Conservation (phyloP, 2,329 filamentous ascomycete genomes). For the Fusarium keratoplasticum region DNA sequence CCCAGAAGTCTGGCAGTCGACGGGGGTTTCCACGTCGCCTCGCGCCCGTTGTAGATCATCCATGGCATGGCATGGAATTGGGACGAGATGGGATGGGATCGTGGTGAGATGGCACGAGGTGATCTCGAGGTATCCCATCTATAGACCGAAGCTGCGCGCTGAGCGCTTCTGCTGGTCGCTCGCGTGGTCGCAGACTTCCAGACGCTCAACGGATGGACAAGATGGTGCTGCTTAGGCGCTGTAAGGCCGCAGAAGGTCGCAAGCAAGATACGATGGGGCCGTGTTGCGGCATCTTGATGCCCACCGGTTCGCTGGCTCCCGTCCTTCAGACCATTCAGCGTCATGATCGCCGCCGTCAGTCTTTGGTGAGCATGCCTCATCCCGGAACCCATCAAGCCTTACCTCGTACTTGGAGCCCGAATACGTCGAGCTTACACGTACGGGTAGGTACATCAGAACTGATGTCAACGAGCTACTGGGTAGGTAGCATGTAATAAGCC, state of each 20-base stretch:
- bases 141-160: not conserved
- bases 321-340: slow-evolving; percentile 33
- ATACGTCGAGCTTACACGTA: slow-evolving; percentile 11
- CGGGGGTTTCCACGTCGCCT: slow-evolving; percentile 34
- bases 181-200: slow-evolving; percentile 33
- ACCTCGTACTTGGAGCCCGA: slow-evolving; percentile 14
- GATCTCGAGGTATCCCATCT: not conserved
- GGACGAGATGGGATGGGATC: slow-evolving; percentile 36
- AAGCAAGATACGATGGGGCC: slow-evolving; percentile 35
- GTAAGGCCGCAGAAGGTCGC: slow-evolving; percentile 20
- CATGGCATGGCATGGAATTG: slow-evolving; percentile 39
- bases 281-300: slow-evolving; percentile 29
- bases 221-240: slow-evolving; percentile 15
- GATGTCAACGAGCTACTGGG: slow-evolving; percentile 18
- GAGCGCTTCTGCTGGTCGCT: slow-evolving; percentile 35
- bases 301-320: slow-evolving; percentile 44
- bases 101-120: slow-evolving; percentile 35
- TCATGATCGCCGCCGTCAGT: slow-evolving; percentile 43
- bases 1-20: slow-evolving; percentile 34
- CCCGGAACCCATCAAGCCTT: slow-evolving; percentile 25
- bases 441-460: slow-evolving; percentile 27
- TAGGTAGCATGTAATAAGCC: not conserved
- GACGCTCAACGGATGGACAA: slow-evolving; percentile 35
- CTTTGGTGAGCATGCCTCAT: slow-evolving; percentile 34
- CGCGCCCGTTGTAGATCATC: slow-evolving; percentile 38